These are phyloP conservation scores for Aspergillus felis DNA, from an alignment of 2,329 filamentous ascomycete genomes.

Conservation along the genomic window DNA sequence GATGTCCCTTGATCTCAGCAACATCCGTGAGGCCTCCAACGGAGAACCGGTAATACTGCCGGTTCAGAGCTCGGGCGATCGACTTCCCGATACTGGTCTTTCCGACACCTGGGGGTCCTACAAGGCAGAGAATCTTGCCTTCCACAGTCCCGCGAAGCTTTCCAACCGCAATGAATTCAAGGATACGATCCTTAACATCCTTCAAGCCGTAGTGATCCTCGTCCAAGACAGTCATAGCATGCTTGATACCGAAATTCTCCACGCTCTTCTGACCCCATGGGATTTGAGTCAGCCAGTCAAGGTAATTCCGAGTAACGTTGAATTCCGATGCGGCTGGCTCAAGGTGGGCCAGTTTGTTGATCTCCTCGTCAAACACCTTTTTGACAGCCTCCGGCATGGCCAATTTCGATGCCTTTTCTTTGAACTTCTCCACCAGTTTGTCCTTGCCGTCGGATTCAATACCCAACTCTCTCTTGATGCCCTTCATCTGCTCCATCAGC, in stretches of 20 bases:
- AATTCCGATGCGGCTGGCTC: conserved; percentile 97
- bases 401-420: conserved; percentile 86
- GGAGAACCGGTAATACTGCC: conserved; percentile 97
- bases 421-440: conserved; percentile 95
- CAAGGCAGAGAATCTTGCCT: conserved; percentile 96
- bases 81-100: conserved; percentile 99
- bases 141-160: conserved; percentile 96
- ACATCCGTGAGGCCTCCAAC: conserved; percentile 96
- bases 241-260: conserved; percentile 93
- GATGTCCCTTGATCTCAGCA: conserved; percentile 96
- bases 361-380: conserved; percentile 96
- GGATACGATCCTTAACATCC: conserved; percentile 95
- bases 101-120: conserved; percentile 93
- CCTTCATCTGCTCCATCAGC: conserved; percentile 99
- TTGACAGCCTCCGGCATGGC: conserved; percentile 96
- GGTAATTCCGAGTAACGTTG: conserved; percentile 95
- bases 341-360: conserved; percentile 93
- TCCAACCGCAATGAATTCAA: conserved; percentile 97
- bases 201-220: conserved; percentile 96
- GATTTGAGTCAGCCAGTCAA: conserved; percentile 98
- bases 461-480: conserved; percentile 88
- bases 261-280: conserved; percentile 94
- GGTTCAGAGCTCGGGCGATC: conserved; percentile 87
- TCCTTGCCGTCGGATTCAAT: conserved; percentile 98
- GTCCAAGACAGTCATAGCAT: conserved; percentile 85